Percentiles rank a stretch among this genome's conserved stretches.
phyloP scores from a whole-genome alignment of 495 filamentous ascomycete species.

The Hypoxylon rickii region DNA sequence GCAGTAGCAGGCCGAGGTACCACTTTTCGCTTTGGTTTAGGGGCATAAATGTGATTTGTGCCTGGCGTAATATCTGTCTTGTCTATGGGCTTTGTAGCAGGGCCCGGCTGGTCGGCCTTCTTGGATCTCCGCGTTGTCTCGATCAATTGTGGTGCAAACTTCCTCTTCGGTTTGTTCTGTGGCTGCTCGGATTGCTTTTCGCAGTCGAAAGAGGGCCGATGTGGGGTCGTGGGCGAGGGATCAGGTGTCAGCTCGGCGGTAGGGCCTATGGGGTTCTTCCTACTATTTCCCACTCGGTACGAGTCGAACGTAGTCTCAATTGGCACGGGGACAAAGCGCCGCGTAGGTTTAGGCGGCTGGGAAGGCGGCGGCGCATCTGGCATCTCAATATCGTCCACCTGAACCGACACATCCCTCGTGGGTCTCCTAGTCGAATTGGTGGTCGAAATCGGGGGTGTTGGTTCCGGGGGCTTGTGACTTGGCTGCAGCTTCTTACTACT shows the following conservation, averaged over 20 bases:
- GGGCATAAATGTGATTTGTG: constrained; percentile 60
- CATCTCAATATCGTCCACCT: constrained; percentile 31
- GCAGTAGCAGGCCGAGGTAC: constrained; percentile 28
- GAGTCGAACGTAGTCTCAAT: constrained; percentile 64
- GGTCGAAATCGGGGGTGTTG: constrained; percentile 27
- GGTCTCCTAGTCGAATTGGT: constrained; percentile 29
- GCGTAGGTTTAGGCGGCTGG: constrained; percentile 22
- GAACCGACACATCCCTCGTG: constrained; percentile 35
- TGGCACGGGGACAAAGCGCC: constrained; percentile 61
- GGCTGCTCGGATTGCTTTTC: constrained; percentile 11
- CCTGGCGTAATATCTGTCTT: constrained; percentile 63
- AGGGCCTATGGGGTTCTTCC: constrained; percentile 37
- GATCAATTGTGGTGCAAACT: constrained; percentile 67
- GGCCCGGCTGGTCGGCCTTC: constrained; percentile 55
- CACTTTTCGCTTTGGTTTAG: constrained; percentile 45
- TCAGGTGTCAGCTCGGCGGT: constrained; percentile 55
- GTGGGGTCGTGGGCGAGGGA: constrained; percentile 49
- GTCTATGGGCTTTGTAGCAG: constrained; percentile 55
- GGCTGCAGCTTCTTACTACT: constrained; percentile 12
- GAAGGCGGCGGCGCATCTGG: constrained; percentile 19
- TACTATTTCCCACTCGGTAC: constrained; percentile 45
- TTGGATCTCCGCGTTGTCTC: constrained; percentile 67
- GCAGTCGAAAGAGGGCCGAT: constrained; percentile 32
- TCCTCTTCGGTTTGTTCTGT: constrained; percentile 43
- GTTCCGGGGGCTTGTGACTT: neutral